Evolutionary conservation across 306 rosid species (phyloP).

Genomic region (Albizia julibrissin): DNA sequence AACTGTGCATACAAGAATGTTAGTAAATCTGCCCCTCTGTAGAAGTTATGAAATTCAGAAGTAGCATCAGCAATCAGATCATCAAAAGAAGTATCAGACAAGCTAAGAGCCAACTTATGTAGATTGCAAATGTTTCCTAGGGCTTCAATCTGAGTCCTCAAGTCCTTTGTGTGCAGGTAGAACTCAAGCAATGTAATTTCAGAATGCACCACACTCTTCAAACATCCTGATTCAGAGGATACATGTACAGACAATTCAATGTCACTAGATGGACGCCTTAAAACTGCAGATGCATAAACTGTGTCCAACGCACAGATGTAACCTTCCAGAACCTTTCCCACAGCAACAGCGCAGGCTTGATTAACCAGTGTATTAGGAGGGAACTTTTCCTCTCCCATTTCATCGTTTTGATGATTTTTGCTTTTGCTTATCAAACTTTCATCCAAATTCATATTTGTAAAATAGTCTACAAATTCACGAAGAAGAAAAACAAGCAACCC

Average conservation of each 20-base stretch:
- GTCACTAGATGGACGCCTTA: conserved; percentile 54
- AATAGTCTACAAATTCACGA: conserved; percentile 57
- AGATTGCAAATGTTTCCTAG: conserved; percentile 77
- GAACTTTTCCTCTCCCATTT: conserved; percentile 24
- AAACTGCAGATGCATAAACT: conserved; percentile 57
- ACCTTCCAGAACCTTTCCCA: conserved; percentile 82
- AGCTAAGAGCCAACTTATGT: conserved; percentile 43
- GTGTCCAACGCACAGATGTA: conserved; percentile 69
- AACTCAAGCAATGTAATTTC: conserved; percentile 77
- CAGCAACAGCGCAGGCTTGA: conserved; percentile 89
- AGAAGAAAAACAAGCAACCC: conserved; percentile 75
- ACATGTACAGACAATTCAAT: conserved; percentile 29
- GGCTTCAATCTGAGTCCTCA: conserved; percentile 67
- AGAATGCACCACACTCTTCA: conserved; percentile 69
- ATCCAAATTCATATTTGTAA: conserved; percentile 39
- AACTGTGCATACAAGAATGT: conserved; percentile 76
- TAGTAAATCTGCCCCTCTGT: conserved; percentile 74
- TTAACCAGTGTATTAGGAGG: conserved; percentile 70
- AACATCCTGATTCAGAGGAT: conserved; percentile 59
- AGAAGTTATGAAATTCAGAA: conserved; percentile 54
- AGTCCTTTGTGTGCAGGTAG: conserved; percentile 76
- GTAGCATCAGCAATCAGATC: conserved; percentile 54
- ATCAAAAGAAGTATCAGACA: conserved; percentile 51
- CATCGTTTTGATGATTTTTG: conserved; percentile 34
- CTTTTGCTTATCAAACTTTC: conserved; percentile 17